Conservation (phyloP, 768 basidiomycete species). For the Suillus subluteus region DNA sequence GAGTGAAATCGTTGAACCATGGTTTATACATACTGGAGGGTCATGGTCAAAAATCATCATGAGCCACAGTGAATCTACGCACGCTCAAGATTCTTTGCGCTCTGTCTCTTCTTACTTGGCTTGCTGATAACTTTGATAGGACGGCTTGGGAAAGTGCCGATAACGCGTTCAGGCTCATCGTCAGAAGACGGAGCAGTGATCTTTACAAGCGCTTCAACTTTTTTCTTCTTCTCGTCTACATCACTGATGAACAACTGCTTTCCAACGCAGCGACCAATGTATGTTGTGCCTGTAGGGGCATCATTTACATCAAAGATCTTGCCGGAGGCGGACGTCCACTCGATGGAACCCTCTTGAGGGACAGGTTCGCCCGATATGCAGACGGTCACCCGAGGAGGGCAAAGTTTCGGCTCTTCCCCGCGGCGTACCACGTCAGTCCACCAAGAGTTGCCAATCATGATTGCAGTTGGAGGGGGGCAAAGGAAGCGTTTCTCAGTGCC, state of each 20-base stretch:
- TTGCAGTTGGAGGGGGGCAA: conserved; percentile 91
- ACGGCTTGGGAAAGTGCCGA: conserved; percentile 89
- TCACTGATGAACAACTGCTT: conserved; percentile 96
- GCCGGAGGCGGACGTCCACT: conserved; percentile 87
- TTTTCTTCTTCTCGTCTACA: conserved; percentile 93
- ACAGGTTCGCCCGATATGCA: conserved; percentile 91
- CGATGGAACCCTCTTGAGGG: conserved; percentile 82
- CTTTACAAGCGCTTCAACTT: conserved; percentile 91
- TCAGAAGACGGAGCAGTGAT: conserved; percentile 81
- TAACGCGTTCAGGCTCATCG: conserved; percentile 78
- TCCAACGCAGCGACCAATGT: conserved; percentile 91
- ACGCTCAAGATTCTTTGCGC: conserved; percentile 92
- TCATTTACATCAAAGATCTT: conserved; percentile 82
- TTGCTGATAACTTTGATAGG: conserved; percentile 99
- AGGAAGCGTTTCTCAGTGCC: conserved; percentile 96
- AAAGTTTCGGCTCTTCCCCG: conserved; percentile 73
- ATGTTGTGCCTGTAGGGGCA: conserved; percentile 81
- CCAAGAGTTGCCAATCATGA: conserved; percentile 94
- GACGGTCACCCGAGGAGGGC: conserved; percentile 81
- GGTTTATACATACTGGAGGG: conserved; percentile 83
- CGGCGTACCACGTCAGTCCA: conserved; percentile 82
- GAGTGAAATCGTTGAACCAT: conserved; percentile 92
- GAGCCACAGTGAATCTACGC: conserved; percentile 40
- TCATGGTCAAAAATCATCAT: conserved; percentile 20
- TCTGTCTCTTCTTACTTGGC: conserved; percentile 95